Conservation (phyloP, 2,329 filamentous ascomycete species). For the Dryadomyces quercus-mongolicae region DNA sequence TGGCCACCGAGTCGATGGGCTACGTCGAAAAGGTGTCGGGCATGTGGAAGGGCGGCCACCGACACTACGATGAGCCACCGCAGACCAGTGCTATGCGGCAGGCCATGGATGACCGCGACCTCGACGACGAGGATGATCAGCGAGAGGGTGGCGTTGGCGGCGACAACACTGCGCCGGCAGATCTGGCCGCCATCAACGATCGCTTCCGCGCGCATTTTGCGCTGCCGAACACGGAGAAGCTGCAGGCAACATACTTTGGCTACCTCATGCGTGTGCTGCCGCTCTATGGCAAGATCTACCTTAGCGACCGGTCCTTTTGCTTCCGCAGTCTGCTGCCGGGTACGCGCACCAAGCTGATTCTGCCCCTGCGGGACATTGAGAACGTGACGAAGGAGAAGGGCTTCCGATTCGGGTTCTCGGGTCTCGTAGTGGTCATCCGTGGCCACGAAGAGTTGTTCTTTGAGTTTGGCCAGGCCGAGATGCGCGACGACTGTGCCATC, state of each 20-base stretch:
- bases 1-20: slow-evolving; percentile 87
- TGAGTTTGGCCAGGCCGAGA: slow-evolving; percentile 67
- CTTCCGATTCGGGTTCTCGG: slow-evolving; percentile 82
- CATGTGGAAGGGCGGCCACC: slow-evolving; percentile 87
- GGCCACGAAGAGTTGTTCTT: slow-evolving; percentile 96
- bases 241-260: slow-evolving; percentile 86
- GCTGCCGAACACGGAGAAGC: slow-evolving; percentile 67
- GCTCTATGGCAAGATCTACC: slow-evolving; percentile 92
- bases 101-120: slow-evolving; percentile 36
- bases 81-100: slow-evolving; percentile 24
- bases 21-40: slow-evolving; percentile 95
- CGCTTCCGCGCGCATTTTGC: slow-evolving; percentile 86
- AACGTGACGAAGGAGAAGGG: slow-evolving; percentile 92
- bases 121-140: slow-evolving; percentile 38
- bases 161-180: not conserved
- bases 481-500: slow-evolving; percentile 79
- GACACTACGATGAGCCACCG: slow-evolving; percentile 63
- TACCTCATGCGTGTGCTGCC: slow-evolving; percentile 82
- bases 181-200: slow-evolving; percentile 42
- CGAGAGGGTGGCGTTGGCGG: slow-evolving; percentile 28
- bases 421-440: slow-evolving; percentile 81
- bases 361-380: slow-evolving; percentile 83
- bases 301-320: slow-evolving; percentile 78
- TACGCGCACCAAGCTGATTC: slow-evolving; percentile 81
- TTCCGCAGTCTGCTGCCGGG: slow-evolving; percentile 85